These are phyloP conservation scores for Penicillium sp. DNA, from an alignment of 2,329 filamentous ascomycete species.

Conservation along the genomic window DNA sequence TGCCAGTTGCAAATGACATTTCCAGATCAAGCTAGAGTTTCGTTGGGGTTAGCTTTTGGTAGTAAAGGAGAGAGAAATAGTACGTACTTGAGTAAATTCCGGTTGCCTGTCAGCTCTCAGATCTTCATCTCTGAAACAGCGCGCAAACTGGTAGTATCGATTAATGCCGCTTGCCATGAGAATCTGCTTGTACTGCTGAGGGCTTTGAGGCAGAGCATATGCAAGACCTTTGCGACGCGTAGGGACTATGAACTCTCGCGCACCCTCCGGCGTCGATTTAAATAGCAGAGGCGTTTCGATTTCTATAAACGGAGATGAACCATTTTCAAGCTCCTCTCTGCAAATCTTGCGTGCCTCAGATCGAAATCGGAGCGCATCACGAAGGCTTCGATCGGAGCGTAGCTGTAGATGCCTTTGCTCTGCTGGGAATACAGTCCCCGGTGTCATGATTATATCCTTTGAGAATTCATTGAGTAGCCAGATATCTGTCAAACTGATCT, in stretches of 20 bases:
- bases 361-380: conserved; percentile 68
- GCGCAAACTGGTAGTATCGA: conserved; percentile 87
- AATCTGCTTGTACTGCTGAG: conserved; percentile 98
- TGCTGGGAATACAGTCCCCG: conserved; percentile 68
- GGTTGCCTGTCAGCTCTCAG: conserved; percentile 87
- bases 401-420: conserved; percentile 80
- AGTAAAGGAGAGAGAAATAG: not conserved
- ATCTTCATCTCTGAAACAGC: conserved; percentile 94
- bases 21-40: conserved; percentile 74
- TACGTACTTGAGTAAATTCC: conserved; percentile 80
- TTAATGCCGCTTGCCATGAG: conserved; percentile 85
- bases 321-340: conserved; percentile 52
- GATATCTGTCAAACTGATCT: conserved; percentile 61
- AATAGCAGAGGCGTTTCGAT: conserved; percentile 92
- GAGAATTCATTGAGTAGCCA: conserved; percentile 69
- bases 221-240: conserved; percentile 71
- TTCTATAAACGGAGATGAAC: conserved; percentile 60
- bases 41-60: not conserved
- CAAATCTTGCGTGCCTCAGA: conserved; percentile 54
- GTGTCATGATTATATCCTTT: conserved; percentile 70
- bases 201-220: conserved; percentile 92
- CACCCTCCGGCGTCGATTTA: conserved; percentile 95
- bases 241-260: conserved; percentile 89
- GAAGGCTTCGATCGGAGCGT: conserved; percentile 65
- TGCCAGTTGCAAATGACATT: conserved; percentile 75